phyloP scores from a whole-genome alignment of 2,329 filamentous ascomycete genomes.

The Alternaria viburni region DNA sequence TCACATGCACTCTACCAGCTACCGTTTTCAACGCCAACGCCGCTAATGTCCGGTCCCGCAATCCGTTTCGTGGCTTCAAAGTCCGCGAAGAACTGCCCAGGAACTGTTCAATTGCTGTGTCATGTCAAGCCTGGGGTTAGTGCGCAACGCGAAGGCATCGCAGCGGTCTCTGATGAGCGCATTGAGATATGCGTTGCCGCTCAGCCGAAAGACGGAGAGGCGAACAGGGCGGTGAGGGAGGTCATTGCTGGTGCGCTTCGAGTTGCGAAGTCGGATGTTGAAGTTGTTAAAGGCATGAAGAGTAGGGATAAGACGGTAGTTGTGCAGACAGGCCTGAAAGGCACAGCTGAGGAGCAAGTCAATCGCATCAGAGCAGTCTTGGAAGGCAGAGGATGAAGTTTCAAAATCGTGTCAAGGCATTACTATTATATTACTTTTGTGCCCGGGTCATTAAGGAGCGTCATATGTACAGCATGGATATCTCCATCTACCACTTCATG shows the following conservation, averaged over 20 bases:
- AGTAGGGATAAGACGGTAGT: constrained; percentile 66
- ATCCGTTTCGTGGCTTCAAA: constrained; percentile 39
- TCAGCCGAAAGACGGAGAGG: constrained; percentile 69
- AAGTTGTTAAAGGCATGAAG: constrained; percentile 68
- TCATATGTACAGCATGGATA: constrained; percentile 15
- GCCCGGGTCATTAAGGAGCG: constrained; percentile 16
- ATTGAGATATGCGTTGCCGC: constrained; percentile 72
- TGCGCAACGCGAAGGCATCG: constrained; percentile 67
- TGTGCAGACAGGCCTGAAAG: constrained; percentile 16
- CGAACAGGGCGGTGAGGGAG: constrained; percentile 70
- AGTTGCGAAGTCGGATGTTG: constrained; percentile 68
- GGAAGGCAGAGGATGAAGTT: neutral
- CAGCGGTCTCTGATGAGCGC: constrained; percentile 60
- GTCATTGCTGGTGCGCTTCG: constrained; percentile 68
- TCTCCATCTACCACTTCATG: neutral
- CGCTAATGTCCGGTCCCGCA: constrained; percentile 17
- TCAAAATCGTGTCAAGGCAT: neutral
- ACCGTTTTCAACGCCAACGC: neutral
- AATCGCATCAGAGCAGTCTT: constrained; percentile 25
- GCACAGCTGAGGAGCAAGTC: constrained; percentile 33
- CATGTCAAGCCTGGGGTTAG: constrained; percentile 71
- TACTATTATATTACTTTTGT: constrained; percentile 29
- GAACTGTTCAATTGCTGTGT: constrained; percentile 64
- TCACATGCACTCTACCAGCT: neutral
- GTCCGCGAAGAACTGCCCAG: constrained; percentile 15